These are phyloP conservation scores for Breynia disticha DNA, from an alignment of 441 rosid species.

Conservation along the genomic window DNA sequence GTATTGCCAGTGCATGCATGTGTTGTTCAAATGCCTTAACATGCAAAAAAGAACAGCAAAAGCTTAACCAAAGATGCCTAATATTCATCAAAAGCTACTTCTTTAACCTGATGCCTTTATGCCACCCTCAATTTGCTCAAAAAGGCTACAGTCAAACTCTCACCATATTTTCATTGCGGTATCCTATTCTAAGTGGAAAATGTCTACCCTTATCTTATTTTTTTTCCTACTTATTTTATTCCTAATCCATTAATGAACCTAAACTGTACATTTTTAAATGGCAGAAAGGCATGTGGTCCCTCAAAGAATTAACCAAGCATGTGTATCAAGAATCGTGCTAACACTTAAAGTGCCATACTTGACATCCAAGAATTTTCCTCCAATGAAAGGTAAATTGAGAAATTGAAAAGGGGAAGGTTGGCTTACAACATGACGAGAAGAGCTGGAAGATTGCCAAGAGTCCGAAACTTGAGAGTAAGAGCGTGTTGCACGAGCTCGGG, in stretches of 20 bases:
- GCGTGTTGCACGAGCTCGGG: conserved; percentile 58
- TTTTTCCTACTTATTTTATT: too few relatives aligned
- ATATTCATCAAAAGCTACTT: too few relatives aligned
- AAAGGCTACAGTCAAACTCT: background rate
- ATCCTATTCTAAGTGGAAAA: too few relatives aligned
- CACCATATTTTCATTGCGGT: too few relatives aligned
- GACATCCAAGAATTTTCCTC: background rate
- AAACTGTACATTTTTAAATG: background rate
- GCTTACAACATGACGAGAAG: conserved; percentile 53
- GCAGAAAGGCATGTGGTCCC: background rate
- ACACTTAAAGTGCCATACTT: background rate
- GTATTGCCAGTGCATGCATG: too few relatives aligned
- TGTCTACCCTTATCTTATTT: too few relatives aligned
- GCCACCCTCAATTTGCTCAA: background rate
- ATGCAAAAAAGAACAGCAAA: too few relatives aligned
- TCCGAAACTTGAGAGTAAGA: conserved; percentile 37
- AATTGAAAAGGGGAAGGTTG: conserved; percentile 10
- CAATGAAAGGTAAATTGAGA: conserved; percentile 14
- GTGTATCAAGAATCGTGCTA: background rate
- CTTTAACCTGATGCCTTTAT: background rate
- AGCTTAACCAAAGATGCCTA: too few relatives aligned
- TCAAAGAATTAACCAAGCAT: background rate
- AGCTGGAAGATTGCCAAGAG: conserved; percentile 53
- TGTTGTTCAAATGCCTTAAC: background rate
- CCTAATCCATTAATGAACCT: background rate